Conservation (phyloP, 2,329 filamentous ascomycete species). For the Saccharata proteae region DNA sequence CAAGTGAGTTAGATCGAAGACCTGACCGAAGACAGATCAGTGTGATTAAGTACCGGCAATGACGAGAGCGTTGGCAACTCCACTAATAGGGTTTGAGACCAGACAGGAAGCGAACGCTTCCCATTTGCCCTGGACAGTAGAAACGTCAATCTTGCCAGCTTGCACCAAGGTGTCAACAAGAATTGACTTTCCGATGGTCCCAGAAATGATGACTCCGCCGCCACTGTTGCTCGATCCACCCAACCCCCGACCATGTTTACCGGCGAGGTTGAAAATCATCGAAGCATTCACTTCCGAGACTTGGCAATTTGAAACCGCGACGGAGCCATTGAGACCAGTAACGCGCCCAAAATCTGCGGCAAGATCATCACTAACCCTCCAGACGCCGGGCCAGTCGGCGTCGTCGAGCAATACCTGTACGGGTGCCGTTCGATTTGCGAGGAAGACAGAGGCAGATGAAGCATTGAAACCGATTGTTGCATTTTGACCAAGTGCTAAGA, state of each 20-base stretch:
- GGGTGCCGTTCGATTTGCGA: constrained; percentile 18
- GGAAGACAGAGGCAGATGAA: constrained; percentile 20
- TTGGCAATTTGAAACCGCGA: constrained; percentile 39
- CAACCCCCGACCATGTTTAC: constrained; percentile 22
- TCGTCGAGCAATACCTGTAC: constrained; percentile 23
- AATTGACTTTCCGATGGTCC: constrained; percentile 53
- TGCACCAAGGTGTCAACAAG: constrained; percentile 48
- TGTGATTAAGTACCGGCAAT: constrained; percentile 46
- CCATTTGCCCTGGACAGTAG: constrained; percentile 50
- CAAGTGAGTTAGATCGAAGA: neutral
- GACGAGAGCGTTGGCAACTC: constrained; percentile 47
- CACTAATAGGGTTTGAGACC: constrained; percentile 45
- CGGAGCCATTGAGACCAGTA: constrained; percentile 50
- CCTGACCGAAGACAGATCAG: neutral
- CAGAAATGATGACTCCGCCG: constrained; percentile 47
- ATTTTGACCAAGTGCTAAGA: constrained; percentile 36
- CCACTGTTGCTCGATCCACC: constrained; percentile 9
- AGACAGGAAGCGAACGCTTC: constrained; percentile 54
- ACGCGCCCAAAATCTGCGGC: constrained; percentile 59
- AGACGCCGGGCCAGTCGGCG: constrained; percentile 54
- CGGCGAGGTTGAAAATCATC: constrained; percentile 30
- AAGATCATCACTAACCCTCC: constrained; percentile 55
- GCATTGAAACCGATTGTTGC: constrained; percentile 35
- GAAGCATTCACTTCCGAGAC: constrained; percentile 27
- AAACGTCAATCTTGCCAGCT: constrained; percentile 45